Evolutionary conservation across 2,329 filamentous ascomycete species (phyloP).

Genomic region (Ophiostoma montium): DNA sequence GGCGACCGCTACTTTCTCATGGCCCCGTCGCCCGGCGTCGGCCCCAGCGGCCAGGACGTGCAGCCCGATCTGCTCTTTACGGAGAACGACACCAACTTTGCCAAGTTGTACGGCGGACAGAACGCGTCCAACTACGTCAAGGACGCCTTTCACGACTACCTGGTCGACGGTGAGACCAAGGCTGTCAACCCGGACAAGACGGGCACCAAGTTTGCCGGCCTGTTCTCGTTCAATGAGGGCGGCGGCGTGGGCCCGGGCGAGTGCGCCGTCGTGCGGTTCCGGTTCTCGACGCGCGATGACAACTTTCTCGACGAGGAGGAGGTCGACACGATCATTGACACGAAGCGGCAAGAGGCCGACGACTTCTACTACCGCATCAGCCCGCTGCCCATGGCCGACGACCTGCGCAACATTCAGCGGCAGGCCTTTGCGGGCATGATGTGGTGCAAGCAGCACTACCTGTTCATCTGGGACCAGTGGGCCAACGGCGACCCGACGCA

Average conservation of each 20-base stretch:
- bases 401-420: constrained; percentile 85
- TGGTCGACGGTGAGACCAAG: constrained; percentile 66
- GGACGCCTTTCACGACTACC: constrained; percentile 82
- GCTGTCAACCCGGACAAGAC: constrained; percentile 67
- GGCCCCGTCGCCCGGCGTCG: constrained; percentile 79
- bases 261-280: constrained; percentile 89
- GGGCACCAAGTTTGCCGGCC: constrained; percentile 82
- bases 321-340: constrained; percentile 83
- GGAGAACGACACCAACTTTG: constrained; percentile 86
- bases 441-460: constrained; percentile 96
- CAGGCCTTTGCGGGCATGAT: constrained; percentile 95
- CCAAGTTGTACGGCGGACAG: constrained; percentile 59
- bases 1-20: constrained; percentile 74
- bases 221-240: constrained; percentile 83
- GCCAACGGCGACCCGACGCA: constrained; percentile 83
- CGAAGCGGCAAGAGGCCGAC: constrained; percentile 76
- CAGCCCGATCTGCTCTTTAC: constrained; percentile 80
- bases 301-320: constrained; percentile 80
- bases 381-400: constrained; percentile 83
- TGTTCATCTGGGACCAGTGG: constrained; percentile 97
- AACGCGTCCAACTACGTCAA: constrained; percentile 82
- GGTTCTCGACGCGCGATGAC: constrained; percentile 62
- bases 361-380: constrained; percentile 93
- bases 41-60: constrained; percentile 65
- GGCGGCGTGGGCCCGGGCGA: constrained; percentile 80